These are phyloP conservation scores for Diaporthe citri DNA, from an alignment of 2,329 filamentous ascomycete genomes.

Conservation along the genomic window DNA sequence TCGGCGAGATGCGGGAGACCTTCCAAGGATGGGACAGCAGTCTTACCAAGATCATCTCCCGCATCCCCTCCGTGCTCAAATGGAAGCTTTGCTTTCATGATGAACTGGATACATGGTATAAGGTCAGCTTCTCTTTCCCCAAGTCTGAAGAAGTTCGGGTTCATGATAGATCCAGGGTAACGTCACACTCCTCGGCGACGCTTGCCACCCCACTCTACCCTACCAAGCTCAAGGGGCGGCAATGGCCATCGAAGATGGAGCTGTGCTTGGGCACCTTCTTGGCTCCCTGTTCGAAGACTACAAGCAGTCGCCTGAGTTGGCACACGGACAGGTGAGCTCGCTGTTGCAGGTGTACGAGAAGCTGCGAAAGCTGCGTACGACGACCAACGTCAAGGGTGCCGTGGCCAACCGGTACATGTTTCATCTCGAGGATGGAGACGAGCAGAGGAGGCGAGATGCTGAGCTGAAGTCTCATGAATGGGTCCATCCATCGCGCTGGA, in stretches of 20 bases:
- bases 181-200: conserved; percentile 60
- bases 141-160: neutral
- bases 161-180: conserved; percentile 44
- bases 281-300: neutral
- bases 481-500: neutral
- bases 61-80: neutral
- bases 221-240: conserved; percentile 45
- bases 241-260: conserved; percentile 45
- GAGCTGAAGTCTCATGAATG: conserved; percentile 1
- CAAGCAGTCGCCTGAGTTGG: neutral
- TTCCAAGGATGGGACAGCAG: conserved; percentile 33
- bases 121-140: neutral
- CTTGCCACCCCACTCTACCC: conserved; percentile 56
- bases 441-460: conserved; percentile 3
- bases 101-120: conserved; percentile 28
- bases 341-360: conserved; percentile 3
- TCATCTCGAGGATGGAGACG: conserved; percentile 24
- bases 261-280: conserved; percentile 40
- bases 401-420: conserved; percentile 1
- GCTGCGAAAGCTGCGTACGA: conserved; percentile 6
- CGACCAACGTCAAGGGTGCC: conserved; percentile 16
- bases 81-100: conserved; percentile 30
- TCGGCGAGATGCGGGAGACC: conserved; percentile 32
- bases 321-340: neutral
- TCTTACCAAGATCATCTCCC: conserved; percentile 18